Percentiles rank a stretch among this genome's conserved stretches.
Conservation (phyloP, 805 yeast genomes). For the Kluyveromyces starmeri region DNA sequence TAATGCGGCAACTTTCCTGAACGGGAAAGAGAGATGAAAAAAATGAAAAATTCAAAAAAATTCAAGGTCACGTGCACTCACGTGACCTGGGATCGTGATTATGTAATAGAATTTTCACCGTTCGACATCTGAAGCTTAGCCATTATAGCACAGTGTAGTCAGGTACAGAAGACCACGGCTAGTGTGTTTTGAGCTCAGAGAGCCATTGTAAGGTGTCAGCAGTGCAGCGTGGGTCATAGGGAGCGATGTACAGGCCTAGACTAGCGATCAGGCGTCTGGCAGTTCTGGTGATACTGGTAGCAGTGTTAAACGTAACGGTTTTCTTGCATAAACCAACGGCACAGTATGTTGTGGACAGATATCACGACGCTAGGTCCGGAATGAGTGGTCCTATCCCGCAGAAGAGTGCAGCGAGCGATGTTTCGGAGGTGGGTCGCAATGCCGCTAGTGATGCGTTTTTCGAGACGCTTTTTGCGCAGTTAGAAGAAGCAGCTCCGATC, state of each 20-base stretch:
- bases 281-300: not conserved
- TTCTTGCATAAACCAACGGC: conserved; percentile 1
- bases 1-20: no score
- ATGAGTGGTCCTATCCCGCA: no score
- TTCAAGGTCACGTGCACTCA: no score
- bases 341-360: not conserved
- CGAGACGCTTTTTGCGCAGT: not conserved
- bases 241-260: not conserved
- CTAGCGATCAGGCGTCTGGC: not conserved
- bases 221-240: no score
- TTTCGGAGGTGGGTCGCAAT: not conserved
- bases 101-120: not conserved
- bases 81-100: no score
- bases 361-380: not conserved
- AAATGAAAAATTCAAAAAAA: no score
- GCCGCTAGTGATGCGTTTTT: conserved; percentile 1
- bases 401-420: not conserved
- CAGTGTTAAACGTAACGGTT: not conserved
- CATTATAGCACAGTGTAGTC: not conserved
- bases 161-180: not conserved
- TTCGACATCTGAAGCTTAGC: not conserved
- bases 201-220: not conserved
- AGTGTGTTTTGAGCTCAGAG: not conserved
- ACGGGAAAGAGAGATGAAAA: no score
- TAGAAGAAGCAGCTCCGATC: not conserved